Conservation (phyloP, 2,329 filamentous ascomycete species). For the Cyclaneusma minus region DNA sequence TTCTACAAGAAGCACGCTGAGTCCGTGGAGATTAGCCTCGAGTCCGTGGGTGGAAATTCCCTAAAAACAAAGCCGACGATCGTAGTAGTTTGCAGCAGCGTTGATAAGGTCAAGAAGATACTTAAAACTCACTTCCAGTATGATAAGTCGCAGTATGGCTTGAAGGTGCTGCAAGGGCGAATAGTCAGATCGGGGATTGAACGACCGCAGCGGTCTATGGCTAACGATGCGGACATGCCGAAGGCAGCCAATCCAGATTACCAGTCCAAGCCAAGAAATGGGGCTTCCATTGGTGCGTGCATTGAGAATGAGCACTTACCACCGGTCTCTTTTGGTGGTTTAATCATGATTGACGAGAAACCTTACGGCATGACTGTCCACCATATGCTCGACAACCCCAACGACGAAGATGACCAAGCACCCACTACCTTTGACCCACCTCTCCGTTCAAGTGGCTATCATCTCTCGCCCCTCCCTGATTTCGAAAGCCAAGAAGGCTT, state of each 20-base stretch:
- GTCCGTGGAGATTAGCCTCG: constrained; percentile 63
- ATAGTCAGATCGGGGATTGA: constrained; percentile 43
- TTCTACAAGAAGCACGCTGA: constrained; percentile 62
- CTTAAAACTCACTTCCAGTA: constrained; percentile 57
- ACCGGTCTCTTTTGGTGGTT: constrained; percentile 79
- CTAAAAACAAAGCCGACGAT: constrained; percentile 56
- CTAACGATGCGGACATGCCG: constrained; percentile 18
- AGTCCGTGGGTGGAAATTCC: constrained; percentile 55
- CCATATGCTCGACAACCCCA: constrained; percentile 75
- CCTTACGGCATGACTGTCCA: constrained; percentile 93
- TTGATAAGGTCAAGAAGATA: constrained; percentile 55
- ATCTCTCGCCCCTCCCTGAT: neutral
- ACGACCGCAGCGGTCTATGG: constrained; percentile 24
- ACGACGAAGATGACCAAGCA: constrained; percentile 27
- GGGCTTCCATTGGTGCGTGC: constrained; percentile 87
- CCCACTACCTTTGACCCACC: constrained; percentile 16
- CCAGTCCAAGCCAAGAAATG: constrained; percentile 65
- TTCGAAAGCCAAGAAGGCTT: constrained; percentile 30
- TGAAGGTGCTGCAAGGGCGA: constrained; percentile 59
- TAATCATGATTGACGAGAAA: constrained; percentile 71
- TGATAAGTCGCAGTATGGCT: constrained; percentile 44
- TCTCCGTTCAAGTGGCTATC: constrained; percentile 13
- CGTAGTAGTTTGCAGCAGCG: constrained; percentile 62
- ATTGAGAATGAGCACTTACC: constrained; percentile 73
- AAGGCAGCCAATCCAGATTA: constrained; percentile 56